A percentile compares a stretch with the other conserved stretches of the same genome.
Evolutionary conservation across 2,329 filamentous ascomycete genomes (phyloP).

Genomic region (Penicillium polonicum): DNA sequence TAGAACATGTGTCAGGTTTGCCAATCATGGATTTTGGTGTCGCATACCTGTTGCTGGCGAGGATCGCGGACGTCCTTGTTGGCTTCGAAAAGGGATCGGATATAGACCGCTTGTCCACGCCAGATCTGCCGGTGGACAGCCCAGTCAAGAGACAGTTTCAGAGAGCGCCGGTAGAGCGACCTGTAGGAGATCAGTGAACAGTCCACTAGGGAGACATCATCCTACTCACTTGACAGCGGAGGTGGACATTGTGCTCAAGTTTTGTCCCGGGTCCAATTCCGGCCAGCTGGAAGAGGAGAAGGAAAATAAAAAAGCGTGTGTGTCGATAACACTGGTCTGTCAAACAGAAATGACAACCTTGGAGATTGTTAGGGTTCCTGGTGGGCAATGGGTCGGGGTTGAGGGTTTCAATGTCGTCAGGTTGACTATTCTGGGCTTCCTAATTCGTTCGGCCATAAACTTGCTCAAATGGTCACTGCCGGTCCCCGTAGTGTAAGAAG

Average conservation of each 20-base stretch:
- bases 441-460: constrained; percentile 22
- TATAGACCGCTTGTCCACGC: constrained; percentile 95
- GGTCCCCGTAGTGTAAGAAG: constrained; percentile 17
- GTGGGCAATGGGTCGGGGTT: constrained; percentile 1
- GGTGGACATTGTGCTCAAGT: constrained; percentile 31
- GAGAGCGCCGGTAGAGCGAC: constrained; percentile 80
- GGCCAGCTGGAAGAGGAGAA: constrained; percentile 1
- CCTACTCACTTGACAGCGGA: constrained; percentile 41
- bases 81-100: constrained; percentile 90
- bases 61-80: constrained; percentile 83
- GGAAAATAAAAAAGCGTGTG: background rate
- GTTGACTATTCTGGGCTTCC: constrained; percentile 27
- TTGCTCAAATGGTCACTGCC: constrained; percentile 24
- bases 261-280: constrained; percentile 6
- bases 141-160: constrained; percentile 96
- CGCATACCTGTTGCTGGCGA: constrained; percentile 75
- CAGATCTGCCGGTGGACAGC: constrained; percentile 87
- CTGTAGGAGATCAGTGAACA: constrained; percentile 43
- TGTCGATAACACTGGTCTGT: background rate
- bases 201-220: constrained; percentile 4
- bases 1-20: constrained; percentile 41
- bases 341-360: background rate
- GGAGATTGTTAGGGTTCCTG: constrained; percentile 10
- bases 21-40: background rate
- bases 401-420: constrained; percentile 11